Percentiles rank a stretch among this genome's conserved stretches.
phyloP scores from a whole-genome alignment of 371 early-diverging fungal genomes.

The Haplosporangium sp. region DNA sequence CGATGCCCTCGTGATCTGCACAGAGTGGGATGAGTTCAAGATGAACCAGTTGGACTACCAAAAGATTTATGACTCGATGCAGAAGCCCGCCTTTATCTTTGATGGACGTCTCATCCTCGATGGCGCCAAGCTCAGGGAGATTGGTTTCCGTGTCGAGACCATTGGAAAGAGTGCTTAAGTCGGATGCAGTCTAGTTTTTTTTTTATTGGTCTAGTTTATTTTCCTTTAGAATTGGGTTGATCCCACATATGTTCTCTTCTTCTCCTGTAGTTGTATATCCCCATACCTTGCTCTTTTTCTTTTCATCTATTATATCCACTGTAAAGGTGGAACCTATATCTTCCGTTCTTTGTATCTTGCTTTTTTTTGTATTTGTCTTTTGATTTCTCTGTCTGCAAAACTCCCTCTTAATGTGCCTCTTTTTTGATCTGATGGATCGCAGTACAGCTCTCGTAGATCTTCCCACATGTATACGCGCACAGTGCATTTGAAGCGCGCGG shows the following conservation, averaged over 20 bases:
- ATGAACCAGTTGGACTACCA: constrained; percentile 73
- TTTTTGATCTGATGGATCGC: no score
- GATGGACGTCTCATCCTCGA: constrained; percentile 93
- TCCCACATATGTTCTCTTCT: background rate
- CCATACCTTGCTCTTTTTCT: background rate
- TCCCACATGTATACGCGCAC: no score
- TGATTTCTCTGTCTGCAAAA: background rate
- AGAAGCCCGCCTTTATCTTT: constrained; percentile 93
- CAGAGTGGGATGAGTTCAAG: constrained; percentile 96
- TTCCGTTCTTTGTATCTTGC: no score
- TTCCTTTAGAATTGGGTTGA: background rate
- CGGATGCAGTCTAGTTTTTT: background rate
- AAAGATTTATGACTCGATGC: constrained; percentile 80
- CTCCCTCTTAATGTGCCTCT: background rate
- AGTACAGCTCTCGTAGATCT: no score
- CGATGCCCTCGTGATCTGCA: constrained; percentile 88
- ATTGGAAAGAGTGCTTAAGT: constrained; percentile 78
- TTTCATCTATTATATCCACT: background rate
- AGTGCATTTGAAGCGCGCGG: no score
- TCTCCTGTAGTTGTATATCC: constrained; percentile 18
- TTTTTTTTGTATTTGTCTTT: no score
- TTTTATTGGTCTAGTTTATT: background rate
- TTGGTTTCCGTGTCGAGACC: constrained; percentile 88
- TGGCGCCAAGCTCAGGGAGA: constrained; percentile 72
- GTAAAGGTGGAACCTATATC: background rate